Evolutionary conservation across 345 rosid genomes (phyloP), one percentile per base, ranked within the genome.

Genomic region (Populus euphratica): DNA sequence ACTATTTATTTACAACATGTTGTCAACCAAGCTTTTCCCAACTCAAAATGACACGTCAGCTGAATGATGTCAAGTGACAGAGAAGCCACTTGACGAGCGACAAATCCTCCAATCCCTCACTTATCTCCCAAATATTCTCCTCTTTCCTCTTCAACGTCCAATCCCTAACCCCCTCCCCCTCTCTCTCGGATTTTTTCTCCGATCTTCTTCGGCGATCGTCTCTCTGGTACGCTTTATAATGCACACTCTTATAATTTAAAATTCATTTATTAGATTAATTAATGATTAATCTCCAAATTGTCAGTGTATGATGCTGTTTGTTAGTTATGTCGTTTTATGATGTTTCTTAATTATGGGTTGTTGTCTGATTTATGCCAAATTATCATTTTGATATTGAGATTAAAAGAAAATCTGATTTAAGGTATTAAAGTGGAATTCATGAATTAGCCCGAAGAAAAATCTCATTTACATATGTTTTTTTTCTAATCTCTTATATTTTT

Each of bases 151-250:
- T 41, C 47, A 10, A 41, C 47, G 2, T 3, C 47, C 47, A 11
- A 10, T 11, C 47, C 47, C 47, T 10, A 41, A 41, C 6, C 23
- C 3, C 9, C 41, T 1, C 29, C 13, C 25, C 16, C 27, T 17
- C 33, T 17, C 8, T 23, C 36, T 31, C 59, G 7, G 12, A 68
- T 18, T 17, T 7, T 31, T 35, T 8, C 59, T 23, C 33, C 73
- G 39, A 39, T 65, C 70, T 9, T 25, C 67, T 29, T 68, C 61
- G 73, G 79, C 59, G 59, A 54, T 69, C 79, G 56, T 17, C 56
- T 35, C 9, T 54, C 73, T 31, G 69, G 79, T 69, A 43, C 8
- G 79, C 67, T 27, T 29, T n/a, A 4, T n/a, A 9, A n/a, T 59
- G 63, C 29, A n/a, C 29, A n/a, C 29, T 59, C 63, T 59, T n/a